These are phyloP conservation scores for Ramaria rubella DNA, from an alignment of 768 basidiomycete species.

Conservation along the genomic window DNA sequence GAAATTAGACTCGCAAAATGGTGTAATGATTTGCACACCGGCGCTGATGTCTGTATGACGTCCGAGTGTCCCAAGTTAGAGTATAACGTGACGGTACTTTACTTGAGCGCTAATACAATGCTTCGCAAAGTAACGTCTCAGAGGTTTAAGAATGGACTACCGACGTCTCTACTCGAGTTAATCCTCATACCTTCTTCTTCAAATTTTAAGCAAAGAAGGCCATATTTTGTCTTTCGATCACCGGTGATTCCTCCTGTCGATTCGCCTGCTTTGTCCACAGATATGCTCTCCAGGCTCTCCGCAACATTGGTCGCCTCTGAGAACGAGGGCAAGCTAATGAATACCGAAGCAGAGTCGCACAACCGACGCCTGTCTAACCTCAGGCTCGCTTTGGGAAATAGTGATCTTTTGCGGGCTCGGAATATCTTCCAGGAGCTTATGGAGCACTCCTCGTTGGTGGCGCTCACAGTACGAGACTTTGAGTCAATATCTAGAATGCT, in stretches of 20 bases:
- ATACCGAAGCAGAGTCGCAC: neutral
- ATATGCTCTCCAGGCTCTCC: neutral
- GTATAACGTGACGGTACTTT: no score
- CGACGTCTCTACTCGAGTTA: neutral
- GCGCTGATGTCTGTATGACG: no score
- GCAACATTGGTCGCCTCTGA: no score
- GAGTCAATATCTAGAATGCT: neutral
- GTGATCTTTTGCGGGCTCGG: neutral
- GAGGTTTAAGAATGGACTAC: neutral
- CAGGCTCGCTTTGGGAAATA: conserved; percentile 2
- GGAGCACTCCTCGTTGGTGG: neutral
- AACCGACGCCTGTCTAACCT: neutral
- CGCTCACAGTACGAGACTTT: neutral
- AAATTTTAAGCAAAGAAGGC: no score
- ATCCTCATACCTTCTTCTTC: neutral
- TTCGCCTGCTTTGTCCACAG: no score
- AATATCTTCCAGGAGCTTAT: neutral
- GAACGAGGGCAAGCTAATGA: neutral
- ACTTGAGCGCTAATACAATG: neutral
- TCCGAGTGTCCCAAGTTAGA: no score
- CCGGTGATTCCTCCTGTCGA: neutral
- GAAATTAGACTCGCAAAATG: no score
- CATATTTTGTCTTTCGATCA: no score
- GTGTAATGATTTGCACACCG: no score
- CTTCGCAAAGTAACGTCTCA: neutral